Conservation (phyloP, 2,329 filamentous ascomycete species). For the Nemania bipapillata region DNA sequence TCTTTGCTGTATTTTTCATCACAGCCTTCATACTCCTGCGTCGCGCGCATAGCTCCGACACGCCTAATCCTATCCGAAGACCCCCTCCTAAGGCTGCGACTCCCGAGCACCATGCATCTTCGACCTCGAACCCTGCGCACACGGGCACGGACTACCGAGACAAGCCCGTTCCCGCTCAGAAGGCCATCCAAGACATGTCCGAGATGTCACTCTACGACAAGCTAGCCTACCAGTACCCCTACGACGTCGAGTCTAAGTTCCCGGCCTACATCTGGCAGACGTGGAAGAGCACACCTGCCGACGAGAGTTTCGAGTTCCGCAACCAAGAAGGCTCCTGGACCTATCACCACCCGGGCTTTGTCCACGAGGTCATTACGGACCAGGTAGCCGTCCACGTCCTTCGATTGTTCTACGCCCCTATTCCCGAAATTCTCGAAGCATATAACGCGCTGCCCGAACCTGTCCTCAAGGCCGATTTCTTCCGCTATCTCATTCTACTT, state of each 20-base stretch:
- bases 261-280: slow-evolving; percentile 99
- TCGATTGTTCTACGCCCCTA: slow-evolving; percentile 83
- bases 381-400: slow-evolving; percentile 83
- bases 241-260: slow-evolving; percentile 87
- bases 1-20: slow-evolving; percentile 51
- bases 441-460: slow-evolving; percentile 78
- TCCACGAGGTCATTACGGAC: slow-evolving; percentile 98
- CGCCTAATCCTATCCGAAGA: slow-evolving; percentile 44
- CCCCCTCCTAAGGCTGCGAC: slow-evolving; percentile 45
- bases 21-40: slow-evolving; percentile 52
- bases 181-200: slow-evolving; percentile 75
- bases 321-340: slow-evolving; percentile 91
- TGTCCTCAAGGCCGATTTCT: slow-evolving; percentile 82
- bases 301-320: slow-evolving; percentile 81
- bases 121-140: slow-evolving; percentile 38
- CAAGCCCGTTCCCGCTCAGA: slow-evolving; percentile 62
- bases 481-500: slow-evolving; percentile 75
- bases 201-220: slow-evolving; percentile 80
- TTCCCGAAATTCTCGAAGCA: slow-evolving; percentile 81
- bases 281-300: slow-evolving; percentile 87
- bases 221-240: slow-evolving; percentile 92
- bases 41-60: slow-evolving; percentile 47
- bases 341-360: slow-evolving; percentile 84
- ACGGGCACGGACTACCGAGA: slow-evolving; percentile 33
- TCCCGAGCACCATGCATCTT: slow-evolving; percentile 40